phyloP scores from a whole-genome alignment of 2,329 filamentous ascomycete species.

The Fusarium coicis region DNA sequence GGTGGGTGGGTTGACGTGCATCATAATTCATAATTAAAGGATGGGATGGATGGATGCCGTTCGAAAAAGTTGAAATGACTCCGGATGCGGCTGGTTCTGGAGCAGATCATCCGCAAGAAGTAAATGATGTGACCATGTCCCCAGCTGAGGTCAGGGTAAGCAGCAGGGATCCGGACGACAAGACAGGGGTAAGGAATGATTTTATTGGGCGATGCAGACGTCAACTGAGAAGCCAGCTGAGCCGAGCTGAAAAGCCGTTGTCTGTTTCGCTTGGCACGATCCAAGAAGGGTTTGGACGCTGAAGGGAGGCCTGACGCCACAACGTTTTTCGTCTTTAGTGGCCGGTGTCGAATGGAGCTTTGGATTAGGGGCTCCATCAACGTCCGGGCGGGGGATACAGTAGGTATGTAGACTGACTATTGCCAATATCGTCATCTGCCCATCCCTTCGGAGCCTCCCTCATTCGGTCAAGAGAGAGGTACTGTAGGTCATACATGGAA shows the following conservation, averaged over 20 bases:
- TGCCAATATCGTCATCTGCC: slow-evolving; percentile 39
- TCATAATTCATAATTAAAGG: background rate
- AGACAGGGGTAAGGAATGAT: slow-evolving; percentile 20
- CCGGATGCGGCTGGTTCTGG: slow-evolving; percentile 7
- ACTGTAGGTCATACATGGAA: background rate
- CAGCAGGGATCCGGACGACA: slow-evolving; percentile 16
- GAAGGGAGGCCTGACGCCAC: slow-evolving; percentile 39
- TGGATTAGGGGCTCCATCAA: slow-evolving; percentile 38
- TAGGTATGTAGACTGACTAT: slow-evolving; percentile 25
- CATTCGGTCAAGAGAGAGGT: slow-evolving; percentile 2
- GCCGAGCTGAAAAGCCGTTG: slow-evolving; percentile 46
- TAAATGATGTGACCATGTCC: slow-evolving; percentile 28
- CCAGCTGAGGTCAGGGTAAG: slow-evolving; percentile 34
- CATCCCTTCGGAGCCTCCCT: slow-evolving; percentile 19
- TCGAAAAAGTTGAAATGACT: slow-evolving; percentile 4
- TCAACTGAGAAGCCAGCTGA: slow-evolving; percentile 38
- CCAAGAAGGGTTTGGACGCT: slow-evolving; percentile 30
- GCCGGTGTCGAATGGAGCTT: slow-evolving; percentile 26
- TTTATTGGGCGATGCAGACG: slow-evolving; percentile 28
- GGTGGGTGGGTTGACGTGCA: background rate
- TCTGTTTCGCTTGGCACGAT: slow-evolving; percentile 34
- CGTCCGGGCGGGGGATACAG: slow-evolving; percentile 32
- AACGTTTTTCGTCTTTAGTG: slow-evolving; percentile 46
- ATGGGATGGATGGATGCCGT: background rate
- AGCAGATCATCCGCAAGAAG: slow-evolving; percentile 14